Evolutionary conservation across 2,329 filamentous ascomycete species (phyloP).

Genomic region (Tolypocladium ophioglossoides): DNA sequence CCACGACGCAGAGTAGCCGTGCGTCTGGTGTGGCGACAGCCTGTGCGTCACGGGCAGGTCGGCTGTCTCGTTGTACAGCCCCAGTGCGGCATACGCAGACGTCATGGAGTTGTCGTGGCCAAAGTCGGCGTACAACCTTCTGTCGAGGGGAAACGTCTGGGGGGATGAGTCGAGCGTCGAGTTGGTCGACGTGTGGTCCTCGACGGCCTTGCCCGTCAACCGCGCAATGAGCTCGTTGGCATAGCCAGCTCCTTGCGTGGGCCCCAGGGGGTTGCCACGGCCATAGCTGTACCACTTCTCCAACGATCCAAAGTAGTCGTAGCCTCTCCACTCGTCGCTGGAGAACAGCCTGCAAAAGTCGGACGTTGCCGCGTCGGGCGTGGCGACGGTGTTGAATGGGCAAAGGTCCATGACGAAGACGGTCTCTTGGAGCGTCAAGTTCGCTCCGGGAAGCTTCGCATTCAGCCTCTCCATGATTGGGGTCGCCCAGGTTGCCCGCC

Average conservation of each 20-base stretch:
- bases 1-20: slow-evolving; percentile 68
- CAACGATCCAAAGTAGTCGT: slow-evolving; percentile 71
- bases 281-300: slow-evolving; percentile 80
- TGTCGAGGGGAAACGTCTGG: slow-evolving; percentile 62
- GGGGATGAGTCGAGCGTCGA: slow-evolving; percentile 58
- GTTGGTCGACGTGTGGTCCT: slow-evolving; percentile 68
- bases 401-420: slow-evolving; percentile 81
- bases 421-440: slow-evolving; percentile 51
- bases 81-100: slow-evolving; percentile 63
- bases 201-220: slow-evolving; percentile 57
- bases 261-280: slow-evolving; percentile 64
- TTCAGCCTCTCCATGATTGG: slow-evolving; percentile 62
- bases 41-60: slow-evolving; percentile 41
- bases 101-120: slow-evolving; percentile 86
- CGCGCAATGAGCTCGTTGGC: slow-evolving; percentile 80
- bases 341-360: slow-evolving; percentile 71
- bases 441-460: slow-evolving; percentile 53
- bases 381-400: slow-evolving; percentile 70
- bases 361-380: slow-evolving; percentile 39
- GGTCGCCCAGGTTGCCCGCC: slow-evolving; percentile 53
- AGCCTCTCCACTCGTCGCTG: slow-evolving; percentile 60
- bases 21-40: slow-evolving; percentile 38
- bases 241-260: slow-evolving; percentile 80
- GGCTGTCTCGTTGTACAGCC: slow-evolving; percentile 59
- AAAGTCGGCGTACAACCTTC: slow-evolving; percentile 74